Evolutionary conservation across 345 rosid species (phyloP).

Genomic region (Citrus hindsii): DNA sequence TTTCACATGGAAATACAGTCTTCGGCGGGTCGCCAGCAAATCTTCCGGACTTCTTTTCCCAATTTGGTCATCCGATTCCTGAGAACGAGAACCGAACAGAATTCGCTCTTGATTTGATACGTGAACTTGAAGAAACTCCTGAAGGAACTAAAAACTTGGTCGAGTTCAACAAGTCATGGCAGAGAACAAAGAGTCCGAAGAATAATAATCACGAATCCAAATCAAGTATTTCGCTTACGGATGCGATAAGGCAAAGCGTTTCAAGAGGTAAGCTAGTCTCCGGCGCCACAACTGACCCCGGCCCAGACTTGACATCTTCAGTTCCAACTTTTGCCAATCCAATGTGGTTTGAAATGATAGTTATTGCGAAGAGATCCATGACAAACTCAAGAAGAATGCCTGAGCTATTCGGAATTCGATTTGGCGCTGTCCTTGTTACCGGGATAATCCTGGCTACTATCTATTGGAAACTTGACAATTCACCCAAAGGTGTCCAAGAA

Average conservation of each 20-base stretch:
- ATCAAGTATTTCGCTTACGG: constrained; percentile 51
- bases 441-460: constrained; percentile 87
- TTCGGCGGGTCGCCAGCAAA: constrained; percentile 61
- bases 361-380: constrained; percentile 61
- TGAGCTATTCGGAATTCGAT: constrained; percentile 69
- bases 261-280: constrained; percentile 85
- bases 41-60: constrained; percentile 60
- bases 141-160: constrained; percentile 63
- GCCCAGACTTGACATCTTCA: constrained; percentile 36
- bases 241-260: constrained; percentile 73
- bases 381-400: constrained; percentile 79
- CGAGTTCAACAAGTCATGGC: constrained; percentile 77
- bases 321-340: constrained; percentile 85
- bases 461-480: constrained; percentile 70
- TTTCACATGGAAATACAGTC: constrained; percentile 76
- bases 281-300: constrained; percentile 34
- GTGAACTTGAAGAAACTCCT: constrained; percentile 76
- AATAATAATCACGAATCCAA: constrained; percentile 5
- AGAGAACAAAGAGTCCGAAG: constrained; percentile 20
- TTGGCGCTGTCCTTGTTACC: constrained; percentile 74
- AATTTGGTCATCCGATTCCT: constrained; percentile 83
- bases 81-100: constrained; percentile 83
- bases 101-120: constrained; percentile 78
- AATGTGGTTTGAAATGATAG: constrained; percentile 73
- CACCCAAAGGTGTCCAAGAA: constrained; percentile 87